Evolutionary conservation across 192 early-diverging fungal genomes (phyloP).

Genomic region (Allomyces arbusculus): DNA sequence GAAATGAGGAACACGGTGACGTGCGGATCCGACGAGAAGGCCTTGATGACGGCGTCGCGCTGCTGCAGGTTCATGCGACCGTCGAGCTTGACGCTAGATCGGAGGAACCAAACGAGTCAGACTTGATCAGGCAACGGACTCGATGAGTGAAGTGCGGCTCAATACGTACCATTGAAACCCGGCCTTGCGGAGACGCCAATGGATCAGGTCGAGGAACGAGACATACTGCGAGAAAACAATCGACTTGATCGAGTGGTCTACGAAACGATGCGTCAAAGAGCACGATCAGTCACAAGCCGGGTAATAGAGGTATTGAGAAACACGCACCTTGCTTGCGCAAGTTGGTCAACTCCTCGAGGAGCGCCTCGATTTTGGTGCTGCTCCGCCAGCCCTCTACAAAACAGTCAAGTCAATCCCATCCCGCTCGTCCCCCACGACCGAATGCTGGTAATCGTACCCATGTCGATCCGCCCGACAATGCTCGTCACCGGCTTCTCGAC

Average conservation of each 20-base stretch:
- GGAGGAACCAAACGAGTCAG: too few species aligned
- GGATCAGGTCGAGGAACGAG: conserved; percentile 68
- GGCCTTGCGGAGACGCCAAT: conserved; percentile 71
- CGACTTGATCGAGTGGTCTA: conserved; percentile 9
- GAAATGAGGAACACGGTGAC: conserved; percentile 76
- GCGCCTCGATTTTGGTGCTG: conserved; percentile 83
- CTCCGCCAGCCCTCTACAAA: conserved; percentile 45
- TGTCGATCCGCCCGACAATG: conserved; percentile 84
- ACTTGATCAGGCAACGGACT: too few species aligned
- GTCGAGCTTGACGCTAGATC: conserved; percentile 51
- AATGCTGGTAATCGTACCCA: conserved; percentile 10
- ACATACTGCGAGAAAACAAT: conserved; percentile 53
- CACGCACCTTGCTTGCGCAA: conserved; percentile 50
- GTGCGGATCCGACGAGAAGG: conserved; percentile 56
- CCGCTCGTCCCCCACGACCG: too few species aligned
- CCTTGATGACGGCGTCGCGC: conserved; percentile 44
- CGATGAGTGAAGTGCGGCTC: too few species aligned
- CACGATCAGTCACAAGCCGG: too few species aligned
- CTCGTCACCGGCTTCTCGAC: background rate
- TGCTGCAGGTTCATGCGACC: conserved; percentile 69
- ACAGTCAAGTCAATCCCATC: too few species aligned
- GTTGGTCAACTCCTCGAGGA: conserved; percentile 66
- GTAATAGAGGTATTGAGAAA: background rate
- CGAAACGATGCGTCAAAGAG: background rate
- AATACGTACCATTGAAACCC: conserved; percentile 47